A percentile compares a stretch with the other conserved stretches of the same genome.
phyloP scores from a whole-genome alignment of 305 asterid genomes.

The Solanum aculeatissimum region DNA sequence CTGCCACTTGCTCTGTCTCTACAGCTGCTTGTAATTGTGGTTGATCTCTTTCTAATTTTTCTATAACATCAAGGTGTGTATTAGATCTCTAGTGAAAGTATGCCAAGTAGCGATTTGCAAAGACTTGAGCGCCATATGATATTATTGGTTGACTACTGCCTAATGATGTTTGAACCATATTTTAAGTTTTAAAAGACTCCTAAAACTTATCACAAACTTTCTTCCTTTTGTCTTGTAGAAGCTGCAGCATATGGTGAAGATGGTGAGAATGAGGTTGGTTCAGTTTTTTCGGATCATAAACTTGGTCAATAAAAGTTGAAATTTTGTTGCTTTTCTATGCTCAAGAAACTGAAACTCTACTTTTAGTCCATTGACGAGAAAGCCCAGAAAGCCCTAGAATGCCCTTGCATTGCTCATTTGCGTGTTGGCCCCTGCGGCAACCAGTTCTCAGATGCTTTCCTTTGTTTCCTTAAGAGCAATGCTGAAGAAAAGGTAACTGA shows the following conservation, averaged over 20 bases:
- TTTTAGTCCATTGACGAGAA: slow-evolving; percentile 45
- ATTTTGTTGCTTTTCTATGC: background rate
- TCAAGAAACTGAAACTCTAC: background rate
- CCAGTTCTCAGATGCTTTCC: slow-evolving; percentile 77
- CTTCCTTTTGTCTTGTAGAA: slow-evolving; percentile 22
- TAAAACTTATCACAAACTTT: too few species aligned
- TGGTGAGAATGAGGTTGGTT: slow-evolving; percentile 23
- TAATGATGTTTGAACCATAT: background rate
- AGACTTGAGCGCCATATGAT: background rate
- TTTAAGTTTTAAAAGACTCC: background rate
- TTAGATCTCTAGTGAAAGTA: background rate
- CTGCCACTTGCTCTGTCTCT: background rate
- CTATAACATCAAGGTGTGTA: background rate
- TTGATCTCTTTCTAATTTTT: background rate
- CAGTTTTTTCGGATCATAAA: background rate
- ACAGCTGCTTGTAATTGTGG: background rate
- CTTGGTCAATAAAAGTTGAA: background rate
- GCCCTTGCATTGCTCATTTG: slow-evolving; percentile 83
- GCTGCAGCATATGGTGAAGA: slow-evolving; percentile 73
- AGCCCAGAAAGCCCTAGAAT: slow-evolving; percentile 78
- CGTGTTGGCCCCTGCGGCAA: slow-evolving; percentile 67
- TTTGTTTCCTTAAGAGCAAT: slow-evolving; percentile 84
- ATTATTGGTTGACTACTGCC: background rate
- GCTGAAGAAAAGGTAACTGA: slow-evolving; percentile 50
- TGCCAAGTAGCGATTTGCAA: background rate